Evolutionary conservation across 805 yeast species (phyloP), one percentile per base, ranked within the genome.

Genomic region (Tetrapisispora phaffii): DNA sequence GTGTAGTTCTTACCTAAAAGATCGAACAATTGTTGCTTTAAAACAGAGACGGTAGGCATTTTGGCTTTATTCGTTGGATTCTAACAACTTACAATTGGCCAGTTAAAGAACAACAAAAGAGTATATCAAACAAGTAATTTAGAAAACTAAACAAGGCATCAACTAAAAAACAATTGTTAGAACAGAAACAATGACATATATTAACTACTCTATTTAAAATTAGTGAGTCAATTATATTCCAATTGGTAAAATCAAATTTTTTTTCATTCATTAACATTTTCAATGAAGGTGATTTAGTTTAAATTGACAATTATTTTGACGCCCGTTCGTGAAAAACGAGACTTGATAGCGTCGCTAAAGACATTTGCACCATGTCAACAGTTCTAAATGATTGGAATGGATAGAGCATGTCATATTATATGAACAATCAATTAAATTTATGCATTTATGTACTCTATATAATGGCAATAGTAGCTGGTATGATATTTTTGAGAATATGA

Each of bases 1-100:
- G 96, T 76, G 62, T 79, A 80, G 42, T 67, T 61, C 50, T 71
- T 71, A 34, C 83, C 97, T 50, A 93, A 73, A 37, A 86, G 77
- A 60, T 80, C 78, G 72, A 78, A 93, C 51, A 93, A 77, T 65
- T 93, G 97, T 62, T 82, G 85, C 65, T 94, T 89, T 66, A 93
- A 97, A 52, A 93, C 97, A 26, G 95, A 76, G 61, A 93, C 75
- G 67, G 98, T 93, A 71, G 99, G 99, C 99, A 93, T 93, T 15
- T 16, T 7, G 6, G 10, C 34, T 19, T n/a, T 24, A 19, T 7
- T 17, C 13, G 12, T 28, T 28, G 10, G 13, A 7, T 10, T 24
- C 10, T n/a, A 6, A 28, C 13, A 28, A n/a, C 31, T 28, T 10
- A 12, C 31, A 28, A 28, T 28, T 28, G 31, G 31, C 31, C 13